phyloP scores from a whole-genome alignment of 768 basidiomycete genomes.

The Termitomyces titanicus region DNA sequence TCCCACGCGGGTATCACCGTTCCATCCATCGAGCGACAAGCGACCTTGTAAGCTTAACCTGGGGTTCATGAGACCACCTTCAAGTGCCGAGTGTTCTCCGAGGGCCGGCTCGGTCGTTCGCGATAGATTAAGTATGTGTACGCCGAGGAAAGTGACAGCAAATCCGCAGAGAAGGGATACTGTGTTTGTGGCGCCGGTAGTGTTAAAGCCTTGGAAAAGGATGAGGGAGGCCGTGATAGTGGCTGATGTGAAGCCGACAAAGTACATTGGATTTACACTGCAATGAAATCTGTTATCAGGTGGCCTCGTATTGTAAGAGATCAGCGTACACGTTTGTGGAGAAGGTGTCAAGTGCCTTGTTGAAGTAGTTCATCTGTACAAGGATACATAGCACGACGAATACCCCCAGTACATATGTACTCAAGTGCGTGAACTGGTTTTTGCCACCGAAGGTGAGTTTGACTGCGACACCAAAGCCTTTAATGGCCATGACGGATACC shows the following conservation, averaged over 20 bases:
- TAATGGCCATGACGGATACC: conserved; percentile 98
- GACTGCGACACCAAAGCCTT: conserved; percentile 95
- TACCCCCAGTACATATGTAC: conserved; percentile 94
- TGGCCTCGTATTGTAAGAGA: not conserved
- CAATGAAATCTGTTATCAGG: not conserved
- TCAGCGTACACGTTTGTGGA: conserved; percentile 89
- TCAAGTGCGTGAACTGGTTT: conserved; percentile 92
- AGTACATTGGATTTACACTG: conserved; percentile 97
- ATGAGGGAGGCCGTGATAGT: conserved; percentile 94
- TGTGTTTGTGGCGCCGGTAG: conserved; percentile 74
- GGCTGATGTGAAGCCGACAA: conserved; percentile 92
- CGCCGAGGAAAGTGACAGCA: conserved; percentile 91
- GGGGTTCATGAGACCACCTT: conserved; percentile 70
- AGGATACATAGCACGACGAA: conserved; percentile 82
- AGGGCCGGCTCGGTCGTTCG: conserved; percentile 48
- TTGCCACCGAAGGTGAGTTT: conserved; percentile 91
- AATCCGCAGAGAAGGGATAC: conserved; percentile 89
- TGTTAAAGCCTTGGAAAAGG: conserved; percentile 97
- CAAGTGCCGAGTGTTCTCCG: conserved; percentile 46
- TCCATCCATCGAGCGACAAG: conserved; percentile 78
- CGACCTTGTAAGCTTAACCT: conserved; percentile 80
- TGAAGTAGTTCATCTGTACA: conserved; percentile 95
- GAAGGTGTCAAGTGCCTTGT: conserved; percentile 95
- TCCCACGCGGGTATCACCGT: conserved; percentile 29
- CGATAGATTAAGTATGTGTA: conserved; percentile 89